Percentiles rank a stretch among this genome's conserved stretches.
Evolutionary conservation across 306 rosid genomes (phyloP).

Genomic region (Ochetophila trinervis): DNA sequence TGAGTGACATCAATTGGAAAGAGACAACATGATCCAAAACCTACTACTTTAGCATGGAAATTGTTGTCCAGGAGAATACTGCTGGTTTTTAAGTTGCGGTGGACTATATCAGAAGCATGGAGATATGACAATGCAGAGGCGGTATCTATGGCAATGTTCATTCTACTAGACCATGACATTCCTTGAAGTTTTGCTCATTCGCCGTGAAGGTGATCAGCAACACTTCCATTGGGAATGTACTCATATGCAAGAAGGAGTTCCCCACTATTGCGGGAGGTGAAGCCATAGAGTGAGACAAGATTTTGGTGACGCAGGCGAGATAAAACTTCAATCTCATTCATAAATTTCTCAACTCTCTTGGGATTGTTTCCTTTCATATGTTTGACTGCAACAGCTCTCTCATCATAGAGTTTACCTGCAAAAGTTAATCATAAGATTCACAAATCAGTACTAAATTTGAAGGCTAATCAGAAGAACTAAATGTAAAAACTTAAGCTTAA

Average conservation of each 20-base stretch:
- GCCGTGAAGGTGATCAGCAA: slow-evolving; percentile 86
- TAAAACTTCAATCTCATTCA: slow-evolving; percentile 63
- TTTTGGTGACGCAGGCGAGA: slow-evolving; percentile 55
- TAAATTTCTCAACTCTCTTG: slow-evolving; percentile 79
- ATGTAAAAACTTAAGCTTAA: too few species aligned
- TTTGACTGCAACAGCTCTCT: slow-evolving; percentile 78
- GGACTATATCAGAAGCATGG: slow-evolving; percentile 69
- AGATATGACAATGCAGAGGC: slow-evolving; percentile 75
- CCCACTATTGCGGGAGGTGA: slow-evolving; percentile 76
- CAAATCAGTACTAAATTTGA: neutral
- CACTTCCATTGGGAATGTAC: slow-evolving; percentile 72
- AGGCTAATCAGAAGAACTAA: too few species aligned
- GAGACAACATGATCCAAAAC: slow-evolving; percentile 83
- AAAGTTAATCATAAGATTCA: neutral
- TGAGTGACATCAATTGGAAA: slow-evolving; percentile 66
- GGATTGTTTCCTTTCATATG: slow-evolving; percentile 70
- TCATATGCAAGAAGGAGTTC: slow-evolving; percentile 89
- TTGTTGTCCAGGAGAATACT: slow-evolving; percentile 69
- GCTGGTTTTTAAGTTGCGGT: slow-evolving; percentile 77
- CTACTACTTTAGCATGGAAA: slow-evolving; percentile 76
- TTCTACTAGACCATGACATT: slow-evolving; percentile 53
- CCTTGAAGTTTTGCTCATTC: slow-evolving; percentile 38
- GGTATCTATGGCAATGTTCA: slow-evolving; percentile 74
- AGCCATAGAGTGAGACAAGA: slow-evolving; percentile 76
- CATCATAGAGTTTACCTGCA: slow-evolving; percentile 65